A percentile compares a stretch with the other conserved stretches of the same genome.
These are phyloP conservation scores for Penicillium goetzii DNA, from an alignment of 495 filamentous ascomycete genomes.

Conservation along the genomic window DNA sequence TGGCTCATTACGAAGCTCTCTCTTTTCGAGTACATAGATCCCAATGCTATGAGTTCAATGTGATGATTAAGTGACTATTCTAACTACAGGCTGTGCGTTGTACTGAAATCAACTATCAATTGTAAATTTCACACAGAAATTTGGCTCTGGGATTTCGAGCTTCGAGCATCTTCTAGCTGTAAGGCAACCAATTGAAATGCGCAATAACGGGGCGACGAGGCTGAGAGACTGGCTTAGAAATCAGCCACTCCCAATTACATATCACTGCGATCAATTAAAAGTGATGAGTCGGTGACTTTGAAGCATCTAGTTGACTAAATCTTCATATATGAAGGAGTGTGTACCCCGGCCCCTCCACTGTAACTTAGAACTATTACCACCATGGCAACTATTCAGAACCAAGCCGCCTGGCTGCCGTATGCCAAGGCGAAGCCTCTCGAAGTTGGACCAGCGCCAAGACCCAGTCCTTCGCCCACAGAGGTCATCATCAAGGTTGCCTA, in stretches of 20 bases:
- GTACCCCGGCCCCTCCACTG: neutral
- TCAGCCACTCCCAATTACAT: neutral
- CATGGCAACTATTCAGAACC: neutral
- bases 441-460: conserved; percentile 22
- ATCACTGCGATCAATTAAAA: neutral
- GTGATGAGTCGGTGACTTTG: neutral
- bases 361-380: neutral
- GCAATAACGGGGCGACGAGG: neutral
- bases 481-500: conserved; percentile 30
- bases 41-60: too few species aligned
- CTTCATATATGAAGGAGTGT: neutral
- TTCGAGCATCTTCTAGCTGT: neutral
- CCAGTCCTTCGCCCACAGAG: conserved; percentile 23
- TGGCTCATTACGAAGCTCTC: neutral
- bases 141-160: neutral
- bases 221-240: neutral
- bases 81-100: too few species aligned
- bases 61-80: too few species aligned
- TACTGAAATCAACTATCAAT: too few species aligned
- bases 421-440: conserved; percentile 13
- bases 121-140: too few species aligned
- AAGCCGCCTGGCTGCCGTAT: neutral
- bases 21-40: too few species aligned
- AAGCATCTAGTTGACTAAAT: too few species aligned
- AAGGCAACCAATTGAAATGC: neutral